These are phyloP conservation scores for Phycomyces nitens DNA, from an alignment of 192 early-diverging fungal genomes.

Conservation along the genomic window DNA sequence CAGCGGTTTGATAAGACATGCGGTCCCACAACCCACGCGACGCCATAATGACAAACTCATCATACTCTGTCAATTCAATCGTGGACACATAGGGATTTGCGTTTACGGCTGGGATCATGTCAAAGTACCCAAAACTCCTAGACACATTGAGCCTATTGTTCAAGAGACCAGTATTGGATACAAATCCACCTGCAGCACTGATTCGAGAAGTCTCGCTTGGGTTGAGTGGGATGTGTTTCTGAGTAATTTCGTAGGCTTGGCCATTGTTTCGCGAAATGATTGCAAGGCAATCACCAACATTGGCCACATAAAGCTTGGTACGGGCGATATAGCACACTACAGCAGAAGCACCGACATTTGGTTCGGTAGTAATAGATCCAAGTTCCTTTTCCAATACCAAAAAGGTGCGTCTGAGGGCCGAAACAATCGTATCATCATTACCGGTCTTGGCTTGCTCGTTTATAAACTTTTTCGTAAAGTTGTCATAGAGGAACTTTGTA, in stretches of 20 bases:
- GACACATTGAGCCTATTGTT: conserved; percentile 75
- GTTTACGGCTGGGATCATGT: conserved; percentile 76
- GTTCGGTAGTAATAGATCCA: conserved; percentile 33
- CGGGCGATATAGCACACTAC: conserved; percentile 77
- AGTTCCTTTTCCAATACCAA: conserved; percentile 79
- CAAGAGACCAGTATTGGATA: conserved; percentile 70
- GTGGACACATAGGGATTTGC: conserved; percentile 75
- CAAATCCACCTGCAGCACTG: conserved; percentile 74
- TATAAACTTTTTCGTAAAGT: conserved; percentile 64
- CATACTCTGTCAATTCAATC: conserved; percentile 72
- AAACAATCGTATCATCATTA: conserved; percentile 51
- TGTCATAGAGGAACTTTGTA: conserved; percentile 68
- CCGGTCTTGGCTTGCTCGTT: conserved; percentile 72
- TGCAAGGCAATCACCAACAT: conserved; percentile 80
- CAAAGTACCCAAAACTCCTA: conserved; percentile 83
- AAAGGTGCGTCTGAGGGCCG: conserved; percentile 75
- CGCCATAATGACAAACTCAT: conserved; percentile 78
- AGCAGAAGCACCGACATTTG: conserved; percentile 64
- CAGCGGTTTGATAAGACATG: conserved; percentile 75
- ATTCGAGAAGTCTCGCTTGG: conserved; percentile 70
- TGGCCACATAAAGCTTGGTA: conserved; percentile 75
- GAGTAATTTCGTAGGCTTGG: conserved; percentile 62
- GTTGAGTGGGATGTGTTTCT: conserved; percentile 69
- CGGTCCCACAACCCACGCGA: conserved; percentile 72
- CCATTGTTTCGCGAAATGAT: conserved; percentile 69